Percentiles rank a stretch among this genome's conserved stretches.
Conservation (phyloP, 805 yeast species). For the Lipomyces yamadae region DNA sequence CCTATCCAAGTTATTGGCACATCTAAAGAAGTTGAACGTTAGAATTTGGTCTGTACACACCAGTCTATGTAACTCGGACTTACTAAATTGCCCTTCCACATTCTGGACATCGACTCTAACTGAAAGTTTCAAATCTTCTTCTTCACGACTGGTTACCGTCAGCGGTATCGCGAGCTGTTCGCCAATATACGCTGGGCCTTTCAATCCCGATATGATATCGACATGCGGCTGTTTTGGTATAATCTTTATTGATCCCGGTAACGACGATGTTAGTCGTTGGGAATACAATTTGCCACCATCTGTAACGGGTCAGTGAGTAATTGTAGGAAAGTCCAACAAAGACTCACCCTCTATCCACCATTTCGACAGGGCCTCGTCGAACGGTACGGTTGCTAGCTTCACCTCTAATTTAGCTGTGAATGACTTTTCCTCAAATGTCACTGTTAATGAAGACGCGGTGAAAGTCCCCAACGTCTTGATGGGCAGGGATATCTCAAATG, state of each 20-base stretch:
- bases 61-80: background rate
- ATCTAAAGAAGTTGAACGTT: background rate
- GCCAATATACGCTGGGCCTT: slow-evolving; percentile 31
- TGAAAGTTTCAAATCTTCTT: slow-evolving; percentile 20
- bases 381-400: background rate
- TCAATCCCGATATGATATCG: slow-evolving; percentile 21
- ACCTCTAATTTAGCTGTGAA: slow-evolving; percentile 19
- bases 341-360: slow-evolving; percentile 26
- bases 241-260: slow-evolving; percentile 23
- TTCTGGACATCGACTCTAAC: slow-evolving; percentile 17
- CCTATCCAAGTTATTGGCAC: slow-evolving; percentile 12
- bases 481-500: slow-evolving; percentile 41
- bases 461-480: slow-evolving; percentile 42
- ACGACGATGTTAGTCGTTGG: slow-evolving; percentile 14
- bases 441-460: slow-evolving; percentile 33
- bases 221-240: slow-evolving; percentile 36
- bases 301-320: background rate
- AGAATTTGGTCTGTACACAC: background rate
- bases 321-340: background rate
- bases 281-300: slow-evolving; percentile 15
- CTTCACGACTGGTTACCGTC: slow-evolving; percentile 27
- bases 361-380: slow-evolving; percentile 14
- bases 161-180: slow-evolving; percentile 26
- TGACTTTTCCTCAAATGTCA: slow-evolving; percentile 22
- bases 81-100: slow-evolving; percentile 20